These are phyloP conservation scores for Claviceps maximensis DNA, from an alignment of 2,329 filamentous ascomycete species.

Conservation along the genomic window DNA sequence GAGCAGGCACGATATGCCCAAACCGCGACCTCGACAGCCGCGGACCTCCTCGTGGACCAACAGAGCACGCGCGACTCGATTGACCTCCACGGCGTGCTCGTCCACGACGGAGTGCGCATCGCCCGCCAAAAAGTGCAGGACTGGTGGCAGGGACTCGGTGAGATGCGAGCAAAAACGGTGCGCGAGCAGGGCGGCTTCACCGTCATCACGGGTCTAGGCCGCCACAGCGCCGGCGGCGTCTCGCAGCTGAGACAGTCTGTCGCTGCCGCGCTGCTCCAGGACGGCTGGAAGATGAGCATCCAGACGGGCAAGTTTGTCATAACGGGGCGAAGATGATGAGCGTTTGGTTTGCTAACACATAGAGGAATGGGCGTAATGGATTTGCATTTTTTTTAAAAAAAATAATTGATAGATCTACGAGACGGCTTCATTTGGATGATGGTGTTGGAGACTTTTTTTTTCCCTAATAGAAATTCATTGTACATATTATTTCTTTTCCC, in stretches of 20 bases:
- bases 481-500: no score
- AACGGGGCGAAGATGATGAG: conserved; percentile 37
- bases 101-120: conserved; percentile 70
- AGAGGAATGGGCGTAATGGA: neutral
- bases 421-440: no score
- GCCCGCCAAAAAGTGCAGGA: conserved; percentile 48
- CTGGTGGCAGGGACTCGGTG: conserved; percentile 69
- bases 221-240: conserved; percentile 63
- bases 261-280: conserved; percentile 56
- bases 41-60: conserved; percentile 53
- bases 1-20: conserved; percentile 47
- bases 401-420: no score
- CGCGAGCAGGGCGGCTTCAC: conserved; percentile 42
- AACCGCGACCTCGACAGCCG: conserved; percentile 48
- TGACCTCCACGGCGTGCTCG: conserved; percentile 75
- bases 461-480: no score
- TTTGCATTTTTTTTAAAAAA: neutral
- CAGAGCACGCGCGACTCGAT: conserved; percentile 50
- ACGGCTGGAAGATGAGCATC: conserved; percentile 73
- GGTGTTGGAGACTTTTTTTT: no score
- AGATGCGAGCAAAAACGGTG: conserved; percentile 39
- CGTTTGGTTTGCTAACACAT: neutral
- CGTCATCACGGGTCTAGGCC: conserved; percentile 70
- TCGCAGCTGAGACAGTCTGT: conserved; percentile 70
- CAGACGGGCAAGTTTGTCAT: conserved; percentile 59